Conservation (phyloP, 176 grass and related monocot genomes). For the Bromus sterilis region DNA sequence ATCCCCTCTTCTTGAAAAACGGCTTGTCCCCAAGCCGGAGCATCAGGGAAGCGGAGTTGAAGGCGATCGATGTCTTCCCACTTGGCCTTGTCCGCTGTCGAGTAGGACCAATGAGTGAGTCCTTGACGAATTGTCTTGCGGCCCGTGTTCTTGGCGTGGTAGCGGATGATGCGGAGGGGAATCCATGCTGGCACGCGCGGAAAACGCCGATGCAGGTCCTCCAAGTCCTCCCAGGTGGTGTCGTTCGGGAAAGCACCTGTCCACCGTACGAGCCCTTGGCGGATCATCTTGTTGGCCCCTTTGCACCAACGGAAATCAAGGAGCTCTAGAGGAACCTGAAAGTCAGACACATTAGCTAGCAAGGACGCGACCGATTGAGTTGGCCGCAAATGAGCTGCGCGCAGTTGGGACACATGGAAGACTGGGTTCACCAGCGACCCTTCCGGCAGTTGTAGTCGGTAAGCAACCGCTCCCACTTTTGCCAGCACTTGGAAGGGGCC, state of each 20-base stretch:
- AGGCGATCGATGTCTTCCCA: background rate
- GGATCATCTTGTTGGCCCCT: background rate
- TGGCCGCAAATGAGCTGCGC: no score
- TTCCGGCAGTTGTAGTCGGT: background rate
- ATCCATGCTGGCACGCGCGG: background rate
- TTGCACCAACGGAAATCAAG: background rate
- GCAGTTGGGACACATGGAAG: background rate
- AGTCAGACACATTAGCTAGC: background rate
- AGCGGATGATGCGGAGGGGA: no score
- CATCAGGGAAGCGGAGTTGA: background rate
- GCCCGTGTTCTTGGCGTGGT: no score
- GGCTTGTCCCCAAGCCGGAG: background rate
- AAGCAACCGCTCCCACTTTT: background rate
- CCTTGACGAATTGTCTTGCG: no score
- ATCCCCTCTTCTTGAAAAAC: background rate
- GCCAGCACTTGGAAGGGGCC: background rate
- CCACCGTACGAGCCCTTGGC: background rate
- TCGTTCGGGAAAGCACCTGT: fast-evolving
- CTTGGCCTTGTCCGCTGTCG: fast-evolving
- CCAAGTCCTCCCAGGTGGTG: background rate
- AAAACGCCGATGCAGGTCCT: background rate
- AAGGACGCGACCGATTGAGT: no score
- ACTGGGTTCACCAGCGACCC: background rate
- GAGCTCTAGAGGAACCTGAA: background rate
- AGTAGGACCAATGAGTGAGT: background rate